Percentiles rank a stretch among this genome's conserved stretches.
These are phyloP conservation scores for Nakazawaea ishiwadae DNA, from an alignment of 805 yeast genomes.

Conservation along the genomic window DNA sequence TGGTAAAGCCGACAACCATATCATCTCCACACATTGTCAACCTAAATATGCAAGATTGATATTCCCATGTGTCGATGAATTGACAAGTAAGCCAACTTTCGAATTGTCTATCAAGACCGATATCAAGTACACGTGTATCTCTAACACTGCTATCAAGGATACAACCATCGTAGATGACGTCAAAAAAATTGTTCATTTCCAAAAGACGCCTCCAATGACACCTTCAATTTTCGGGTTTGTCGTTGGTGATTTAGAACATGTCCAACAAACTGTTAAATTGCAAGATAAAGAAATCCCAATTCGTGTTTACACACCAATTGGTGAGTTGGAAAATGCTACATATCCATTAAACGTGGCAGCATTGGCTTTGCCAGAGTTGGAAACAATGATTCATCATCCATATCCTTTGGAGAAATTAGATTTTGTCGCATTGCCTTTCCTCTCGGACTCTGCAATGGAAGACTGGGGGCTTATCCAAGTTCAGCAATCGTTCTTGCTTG, in stretches of 20 bases:
- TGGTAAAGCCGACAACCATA: slow-evolving; percentile 43
- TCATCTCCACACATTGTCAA: slow-evolving; percentile 70
- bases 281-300: slow-evolving; percentile 34
- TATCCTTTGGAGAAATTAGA: slow-evolving; percentile 67
- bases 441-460: slow-evolving; percentile 79
- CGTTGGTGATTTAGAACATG: slow-evolving; percentile 59
- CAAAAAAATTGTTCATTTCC: slow-evolving; percentile 34
- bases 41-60: slow-evolving; percentile 59
- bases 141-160: slow-evolving; percentile 39
- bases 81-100: slow-evolving; percentile 47
- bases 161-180: slow-evolving; percentile 23
- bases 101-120: slow-evolving; percentile 44
- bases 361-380: slow-evolving; percentile 44
- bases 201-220: slow-evolving; percentile 52
- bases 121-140: slow-evolving; percentile 41
- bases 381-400: slow-evolving; percentile 32
- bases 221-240: slow-evolving; percentile 65
- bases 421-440: slow-evolving; percentile 62
- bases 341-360: slow-evolving; percentile 47
- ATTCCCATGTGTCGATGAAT: slow-evolving; percentile 70
- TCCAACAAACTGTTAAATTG: slow-evolving; percentile 32
- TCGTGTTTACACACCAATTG: slow-evolving; percentile 51
- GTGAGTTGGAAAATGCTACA: slow-evolving; percentile 41
- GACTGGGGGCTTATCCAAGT: slow-evolving; percentile 58
- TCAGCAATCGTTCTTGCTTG: slow-evolving; percentile 13